Evolutionary conservation across 1,139 yeast genomes (phyloP).

Genomic region (Suhomyces wounanorum): DNA sequence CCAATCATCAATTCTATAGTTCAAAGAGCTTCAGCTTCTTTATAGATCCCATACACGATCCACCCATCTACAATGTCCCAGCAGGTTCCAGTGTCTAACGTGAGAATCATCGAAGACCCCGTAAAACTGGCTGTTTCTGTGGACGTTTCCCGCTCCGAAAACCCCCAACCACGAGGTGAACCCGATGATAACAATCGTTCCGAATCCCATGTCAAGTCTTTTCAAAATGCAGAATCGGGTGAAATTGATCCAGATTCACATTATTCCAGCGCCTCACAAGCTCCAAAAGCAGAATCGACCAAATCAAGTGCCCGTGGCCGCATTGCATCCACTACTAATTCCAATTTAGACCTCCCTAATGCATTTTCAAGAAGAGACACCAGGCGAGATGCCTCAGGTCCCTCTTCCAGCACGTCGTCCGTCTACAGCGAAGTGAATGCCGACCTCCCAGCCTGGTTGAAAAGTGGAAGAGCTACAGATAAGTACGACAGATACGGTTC

Average conservation of each 20-base stretch:
- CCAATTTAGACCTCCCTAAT: constrained; percentile 15
- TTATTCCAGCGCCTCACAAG: not conserved
- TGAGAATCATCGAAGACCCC: not conserved
- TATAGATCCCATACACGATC: not conserved
- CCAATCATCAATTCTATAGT: not conserved
- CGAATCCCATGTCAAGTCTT: not conserved
- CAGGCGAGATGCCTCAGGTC: not conserved
- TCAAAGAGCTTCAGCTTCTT: not conserved
- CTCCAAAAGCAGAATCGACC: not conserved
- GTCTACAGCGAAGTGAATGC: constrained; percentile 26
- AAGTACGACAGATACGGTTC: constrained; percentile 47
- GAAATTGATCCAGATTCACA: not conserved
- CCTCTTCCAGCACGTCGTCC: constrained; percentile 22
- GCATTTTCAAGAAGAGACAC: constrained; percentile 32
- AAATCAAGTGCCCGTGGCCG: not conserved
- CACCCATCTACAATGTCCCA: not conserved
- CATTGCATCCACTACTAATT: not conserved
- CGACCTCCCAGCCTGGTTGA: constrained; percentile 47
- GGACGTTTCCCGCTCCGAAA: not conserved
- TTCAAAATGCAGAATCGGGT: not conserved
- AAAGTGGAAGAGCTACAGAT: constrained; percentile 26
- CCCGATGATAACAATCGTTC: not conserved
- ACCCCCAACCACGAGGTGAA: not conserved
- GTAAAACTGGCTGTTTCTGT: not conserved
- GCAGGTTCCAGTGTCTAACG: not conserved